Conservation (phyloP, 179 eudicot species). For the Monotropa hypopitys region DNA sequence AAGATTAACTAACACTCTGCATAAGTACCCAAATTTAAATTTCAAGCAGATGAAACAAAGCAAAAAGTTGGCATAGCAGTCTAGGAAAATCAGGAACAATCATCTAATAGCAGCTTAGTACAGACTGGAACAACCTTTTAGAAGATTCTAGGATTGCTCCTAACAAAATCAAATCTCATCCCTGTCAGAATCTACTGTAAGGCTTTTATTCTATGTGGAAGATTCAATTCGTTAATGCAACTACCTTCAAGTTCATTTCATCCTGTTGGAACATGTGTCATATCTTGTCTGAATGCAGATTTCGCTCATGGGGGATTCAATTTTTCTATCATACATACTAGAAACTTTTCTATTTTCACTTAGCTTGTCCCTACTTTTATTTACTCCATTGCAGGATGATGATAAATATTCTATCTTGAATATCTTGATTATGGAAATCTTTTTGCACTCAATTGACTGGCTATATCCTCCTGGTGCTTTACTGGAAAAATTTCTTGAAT, state of each 20-base stretch:
- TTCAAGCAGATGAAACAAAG: neutral
- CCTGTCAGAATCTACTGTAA: neutral
- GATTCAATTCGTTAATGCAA: neutral
- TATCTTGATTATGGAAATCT: constrained; percentile 44
- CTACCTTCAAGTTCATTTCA: neutral
- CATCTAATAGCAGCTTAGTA: neutral
- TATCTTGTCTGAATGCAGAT: neutral
- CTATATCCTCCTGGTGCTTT: constrained; percentile 31
- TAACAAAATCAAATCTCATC: neutral
- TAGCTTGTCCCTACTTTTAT: constrained; percentile 9
- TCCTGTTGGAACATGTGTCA: neutral
- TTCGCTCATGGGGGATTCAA: neutral
- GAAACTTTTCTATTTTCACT: neutral
- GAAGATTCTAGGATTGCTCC: neutral
- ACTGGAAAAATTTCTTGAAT: constrained; percentile 46
- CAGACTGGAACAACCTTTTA: neutral
- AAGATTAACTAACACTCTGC: neutral
- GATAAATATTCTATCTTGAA: constrained; percentile 53
- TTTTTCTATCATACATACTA: neutral
- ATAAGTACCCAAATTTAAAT: neutral
- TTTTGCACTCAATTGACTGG: constrained; percentile 44
- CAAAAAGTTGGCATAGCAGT: neutral
- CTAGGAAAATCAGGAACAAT: neutral
- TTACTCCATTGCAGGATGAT: constrained; percentile 43
- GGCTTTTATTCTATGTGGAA: neutral